Evolutionary conservation across 345 rosid species (phyloP).

Genomic region (Microcos paniculata): DNA sequence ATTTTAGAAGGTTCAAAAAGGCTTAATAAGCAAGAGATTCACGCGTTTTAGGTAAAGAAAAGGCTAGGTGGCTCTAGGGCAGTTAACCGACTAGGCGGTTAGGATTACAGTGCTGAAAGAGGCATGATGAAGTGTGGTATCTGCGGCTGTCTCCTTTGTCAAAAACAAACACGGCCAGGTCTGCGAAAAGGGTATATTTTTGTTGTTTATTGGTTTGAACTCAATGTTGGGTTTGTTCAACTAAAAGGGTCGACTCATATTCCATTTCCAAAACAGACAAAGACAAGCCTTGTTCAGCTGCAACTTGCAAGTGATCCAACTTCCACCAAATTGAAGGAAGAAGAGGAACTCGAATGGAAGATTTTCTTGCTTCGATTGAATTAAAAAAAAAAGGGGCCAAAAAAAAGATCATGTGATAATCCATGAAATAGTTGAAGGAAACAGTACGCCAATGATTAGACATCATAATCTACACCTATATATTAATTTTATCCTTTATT

Average conservation of each 20-base stretch:
- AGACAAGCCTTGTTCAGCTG: neutral
- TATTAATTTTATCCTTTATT: too few relatives aligned
- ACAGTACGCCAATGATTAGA: neutral
- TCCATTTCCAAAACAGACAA: neutral
- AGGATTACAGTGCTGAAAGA: neutral
- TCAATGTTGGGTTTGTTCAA: slow-evolving; percentile 1
- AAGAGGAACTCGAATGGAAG: neutral
- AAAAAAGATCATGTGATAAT: neutral
- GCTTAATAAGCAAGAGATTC: neutral
- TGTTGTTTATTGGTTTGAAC: neutral
- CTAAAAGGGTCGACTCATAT: neutral
- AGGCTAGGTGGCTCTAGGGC: neutral
- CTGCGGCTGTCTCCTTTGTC: slow-evolving; percentile 3
- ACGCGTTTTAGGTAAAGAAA: neutral
- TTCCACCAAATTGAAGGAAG: neutral
- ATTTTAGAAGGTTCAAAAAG: neutral
- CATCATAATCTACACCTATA: too few relatives aligned
- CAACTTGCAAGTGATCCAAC: neutral
- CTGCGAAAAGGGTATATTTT: neutral
- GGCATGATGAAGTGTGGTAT: neutral
- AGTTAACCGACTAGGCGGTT: neutral
- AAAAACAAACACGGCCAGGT: slow-evolving; percentile 5
- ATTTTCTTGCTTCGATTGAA: neutral
- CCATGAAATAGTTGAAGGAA: neutral
- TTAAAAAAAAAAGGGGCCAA: neutral